Evolutionary conservation across 164 flowering plant genomes (phyloP).

Genomic region (Amborella trichopoda): DNA sequence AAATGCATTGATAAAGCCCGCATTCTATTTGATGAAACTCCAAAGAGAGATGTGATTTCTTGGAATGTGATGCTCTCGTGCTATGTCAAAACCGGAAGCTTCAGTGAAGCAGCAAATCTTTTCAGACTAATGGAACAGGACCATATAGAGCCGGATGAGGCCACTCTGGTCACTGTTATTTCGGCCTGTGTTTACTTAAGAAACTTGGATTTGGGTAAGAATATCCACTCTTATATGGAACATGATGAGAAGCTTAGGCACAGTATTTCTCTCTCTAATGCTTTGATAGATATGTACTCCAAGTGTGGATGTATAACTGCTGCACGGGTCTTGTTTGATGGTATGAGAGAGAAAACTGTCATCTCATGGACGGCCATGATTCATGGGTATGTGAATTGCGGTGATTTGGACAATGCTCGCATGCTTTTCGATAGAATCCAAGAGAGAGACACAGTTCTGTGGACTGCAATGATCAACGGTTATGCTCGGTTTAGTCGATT

Average conservation of each 20-base stretch:
- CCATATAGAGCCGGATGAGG: constrained; percentile 41
- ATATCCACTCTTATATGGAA: constrained; percentile 40
- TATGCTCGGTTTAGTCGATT: constrained; percentile 57
- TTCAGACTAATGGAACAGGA: constrained; percentile 32
- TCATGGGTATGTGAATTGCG: constrained; percentile 49
- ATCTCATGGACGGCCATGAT: constrained; percentile 75
- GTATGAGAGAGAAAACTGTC: constrained; percentile 42
- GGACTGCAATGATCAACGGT: constrained; percentile 89
- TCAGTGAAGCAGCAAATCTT: constrained; percentile 33
- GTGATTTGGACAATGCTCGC: constrained; percentile 54
- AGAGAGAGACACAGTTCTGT: constrained; percentile 49
- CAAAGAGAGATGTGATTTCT: constrained; percentile 43
- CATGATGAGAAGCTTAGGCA: constrained; percentile 22
- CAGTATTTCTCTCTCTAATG: constrained; percentile 44
- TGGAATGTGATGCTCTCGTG: constrained; percentile 68
- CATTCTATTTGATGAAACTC: constrained; percentile 58
- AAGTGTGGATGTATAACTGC: constrained; percentile 47
- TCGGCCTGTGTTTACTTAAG: constrained; percentile 53
- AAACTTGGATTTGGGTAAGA: constrained; percentile 52
- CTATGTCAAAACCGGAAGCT: constrained; percentile 31
- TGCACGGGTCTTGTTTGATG: constrained; percentile 38
- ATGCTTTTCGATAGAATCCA: constrained; percentile 56
- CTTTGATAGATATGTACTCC: constrained; percentile 59
- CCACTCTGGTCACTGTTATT: constrained; percentile 55
- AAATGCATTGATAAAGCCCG: constrained; percentile 16